A percentile compares a stretch with the other conserved stretches of the same genome.
phyloP scores from a whole-genome alignment of 192 early-diverging fungal genomes.

The Coemansia sp. region DNA sequence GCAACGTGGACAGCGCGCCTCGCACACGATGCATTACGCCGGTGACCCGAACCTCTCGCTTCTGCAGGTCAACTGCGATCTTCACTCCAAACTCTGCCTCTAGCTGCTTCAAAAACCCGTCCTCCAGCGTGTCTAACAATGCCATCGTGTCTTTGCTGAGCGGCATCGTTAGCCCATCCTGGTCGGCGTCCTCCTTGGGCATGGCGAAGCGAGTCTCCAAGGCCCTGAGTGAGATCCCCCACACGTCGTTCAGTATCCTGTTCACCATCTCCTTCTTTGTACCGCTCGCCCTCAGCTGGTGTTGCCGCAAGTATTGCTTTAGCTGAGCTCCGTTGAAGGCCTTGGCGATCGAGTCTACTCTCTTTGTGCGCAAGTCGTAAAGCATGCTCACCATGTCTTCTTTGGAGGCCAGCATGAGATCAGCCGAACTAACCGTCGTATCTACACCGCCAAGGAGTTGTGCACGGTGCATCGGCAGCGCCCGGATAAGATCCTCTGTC shows the following conservation, averaged over 20 bases:
- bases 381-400: constrained; percentile 14
- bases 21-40: constrained; percentile 30
- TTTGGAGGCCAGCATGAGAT: constrained; percentile 3
- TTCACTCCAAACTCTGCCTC: constrained; percentile 26
- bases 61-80: constrained; percentile 2
- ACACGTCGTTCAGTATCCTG: constrained; percentile 35
- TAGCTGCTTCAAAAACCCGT: constrained; percentile 1
- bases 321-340: constrained; percentile 31
- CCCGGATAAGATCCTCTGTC: constrained; percentile 17
- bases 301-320: constrained; percentile 19
- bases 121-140: constrained; percentile 7
- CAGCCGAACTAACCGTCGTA: background rate
- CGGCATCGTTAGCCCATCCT: constrained; percentile 24
- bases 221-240: constrained; percentile 25
- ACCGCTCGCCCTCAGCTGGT: constrained; percentile 6
- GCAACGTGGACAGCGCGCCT: constrained; percentile 26
- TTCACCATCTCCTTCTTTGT: constrained; percentile 24
- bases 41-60: constrained; percentile 8
- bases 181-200: background rate
- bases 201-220: constrained; percentile 12
- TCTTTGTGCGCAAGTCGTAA: constrained; percentile 11
- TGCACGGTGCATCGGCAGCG: constrained; percentile 20
- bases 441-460: background rate
- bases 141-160: constrained; percentile 12
- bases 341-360: background rate